A percentile compares a stretch with the other conserved stretches of the same genome.
Conservation (phyloP, 306 rosid genomes). For the Canavalia gladiata region DNA sequence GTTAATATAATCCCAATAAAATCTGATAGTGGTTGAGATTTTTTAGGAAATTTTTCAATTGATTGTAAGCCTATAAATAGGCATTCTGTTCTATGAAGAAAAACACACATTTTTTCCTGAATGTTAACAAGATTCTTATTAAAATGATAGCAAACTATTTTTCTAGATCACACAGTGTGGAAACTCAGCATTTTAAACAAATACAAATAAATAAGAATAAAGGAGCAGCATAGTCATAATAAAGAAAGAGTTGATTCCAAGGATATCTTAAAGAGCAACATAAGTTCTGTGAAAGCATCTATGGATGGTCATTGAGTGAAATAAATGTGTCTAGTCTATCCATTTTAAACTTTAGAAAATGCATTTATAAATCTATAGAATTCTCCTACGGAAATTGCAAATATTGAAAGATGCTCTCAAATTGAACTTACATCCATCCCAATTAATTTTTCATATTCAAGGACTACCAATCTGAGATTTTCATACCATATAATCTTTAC, state of each 20-base stretch:
- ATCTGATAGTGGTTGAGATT: too few relatives aligned
- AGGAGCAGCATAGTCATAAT: neutral
- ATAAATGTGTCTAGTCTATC: neutral
- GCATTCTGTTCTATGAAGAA: too few relatives aligned
- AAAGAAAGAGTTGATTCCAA: neutral
- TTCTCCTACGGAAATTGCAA: too few relatives aligned
- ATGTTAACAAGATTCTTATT: neutral
- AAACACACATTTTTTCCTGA: too few relatives aligned
- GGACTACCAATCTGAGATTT: neutral
- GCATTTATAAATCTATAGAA: neutral
- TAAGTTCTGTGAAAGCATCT: neutral
- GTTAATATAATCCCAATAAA: too few relatives aligned
- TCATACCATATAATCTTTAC: neutral
- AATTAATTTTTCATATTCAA: neutral
- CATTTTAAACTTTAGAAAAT: neutral
- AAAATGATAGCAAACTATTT: neutral
- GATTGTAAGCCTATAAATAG: too few relatives aligned
- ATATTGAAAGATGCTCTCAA: neutral
- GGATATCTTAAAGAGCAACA: neutral
- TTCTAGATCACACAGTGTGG: neutral
- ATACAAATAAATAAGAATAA: neutral
- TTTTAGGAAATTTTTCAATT: too few relatives aligned
- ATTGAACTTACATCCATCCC: neutral
- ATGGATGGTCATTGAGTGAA: neutral
- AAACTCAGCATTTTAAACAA: neutral